These are phyloP conservation scores for Allomyces arbusculus DNA, from an alignment of 192 early-diverging fungal genomes.

Conservation along the genomic window DNA sequence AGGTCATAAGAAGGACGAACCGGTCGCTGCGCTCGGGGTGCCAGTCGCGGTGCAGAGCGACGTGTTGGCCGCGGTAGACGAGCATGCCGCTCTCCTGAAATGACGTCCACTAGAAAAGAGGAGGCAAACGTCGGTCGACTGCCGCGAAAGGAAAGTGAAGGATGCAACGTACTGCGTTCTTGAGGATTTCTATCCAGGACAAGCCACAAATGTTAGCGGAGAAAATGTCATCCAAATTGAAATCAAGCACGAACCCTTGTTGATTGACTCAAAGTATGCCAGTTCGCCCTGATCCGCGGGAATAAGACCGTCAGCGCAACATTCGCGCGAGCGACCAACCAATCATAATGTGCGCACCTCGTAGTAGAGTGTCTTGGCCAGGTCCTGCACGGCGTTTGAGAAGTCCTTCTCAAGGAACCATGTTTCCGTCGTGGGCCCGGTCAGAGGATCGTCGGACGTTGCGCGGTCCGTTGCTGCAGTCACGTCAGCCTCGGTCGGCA, in stretches of 20 bases:
- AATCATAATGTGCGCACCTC: constrained; percentile 33
- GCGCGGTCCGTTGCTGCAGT: background rate
- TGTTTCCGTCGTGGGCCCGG: constrained; percentile 4
- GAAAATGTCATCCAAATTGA: too few species aligned
- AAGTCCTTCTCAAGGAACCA: constrained; percentile 59
- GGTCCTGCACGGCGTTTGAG: constrained; percentile 42
- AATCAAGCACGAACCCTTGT: constrained; percentile 19
- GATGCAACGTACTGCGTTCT: constrained; percentile 35
- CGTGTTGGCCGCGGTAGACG: background rate
- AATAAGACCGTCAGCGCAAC: background rate
- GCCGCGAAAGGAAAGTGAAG: too few species aligned
- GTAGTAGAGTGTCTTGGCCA: constrained; percentile 70
- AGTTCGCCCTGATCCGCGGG: constrained; percentile 15
- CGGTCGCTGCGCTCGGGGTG: background rate
- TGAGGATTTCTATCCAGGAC: constrained; percentile 34
- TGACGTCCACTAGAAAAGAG: background rate
- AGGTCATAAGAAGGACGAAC: too few species aligned
- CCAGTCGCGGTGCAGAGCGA: background rate
- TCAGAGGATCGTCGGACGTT: background rate
- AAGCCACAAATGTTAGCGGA: too few species aligned
- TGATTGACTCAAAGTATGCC: constrained; percentile 62
- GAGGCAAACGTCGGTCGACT: too few species aligned
- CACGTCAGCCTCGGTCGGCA: constrained; percentile 6
- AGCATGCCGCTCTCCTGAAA: background rate
- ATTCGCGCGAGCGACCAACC: background rate